A percentile compares a stretch with the other conserved stretches of the same genome.
These are phyloP conservation scores for Phytopythium ostracodes DNA, from an alignment of 352 stramenopile species.

Conservation along the genomic window DNA sequence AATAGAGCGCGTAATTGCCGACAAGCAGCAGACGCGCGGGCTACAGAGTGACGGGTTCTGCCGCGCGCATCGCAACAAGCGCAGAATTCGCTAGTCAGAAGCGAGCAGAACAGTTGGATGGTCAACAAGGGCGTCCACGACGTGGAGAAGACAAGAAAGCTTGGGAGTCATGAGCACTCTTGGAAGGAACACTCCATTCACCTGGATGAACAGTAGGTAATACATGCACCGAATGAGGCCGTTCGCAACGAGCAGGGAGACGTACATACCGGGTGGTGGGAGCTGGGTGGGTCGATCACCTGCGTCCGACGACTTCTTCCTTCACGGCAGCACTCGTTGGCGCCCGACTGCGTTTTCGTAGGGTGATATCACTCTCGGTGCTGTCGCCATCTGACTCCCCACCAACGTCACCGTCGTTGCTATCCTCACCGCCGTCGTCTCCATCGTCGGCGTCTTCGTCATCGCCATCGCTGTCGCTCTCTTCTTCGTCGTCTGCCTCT, in stretches of 20 bases:
- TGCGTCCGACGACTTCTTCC: not conserved
- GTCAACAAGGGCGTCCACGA: not conserved
- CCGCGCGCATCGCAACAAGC: constrained; percentile 37
- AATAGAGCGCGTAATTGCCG: not conserved
- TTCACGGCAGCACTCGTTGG: too few relatives aligned
- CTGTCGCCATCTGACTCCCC: not conserved
- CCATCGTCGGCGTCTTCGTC: too few relatives aligned
- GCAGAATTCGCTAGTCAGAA: constrained; percentile 7
- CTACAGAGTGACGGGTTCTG: constrained; percentile 9
- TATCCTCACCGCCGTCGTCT: too few relatives aligned
- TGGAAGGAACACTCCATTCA: too few relatives aligned
- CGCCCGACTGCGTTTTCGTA: not conserved
- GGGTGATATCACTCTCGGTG: not conserved
- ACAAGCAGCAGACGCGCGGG: not conserved
- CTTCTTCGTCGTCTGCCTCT: not conserved
- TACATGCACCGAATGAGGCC: not conserved
- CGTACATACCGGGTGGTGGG: not conserved
- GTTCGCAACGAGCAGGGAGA: not conserved
- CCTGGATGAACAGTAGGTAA: not conserved
- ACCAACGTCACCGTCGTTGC: not conserved
- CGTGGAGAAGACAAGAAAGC: not conserved
- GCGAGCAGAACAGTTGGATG: too few relatives aligned
- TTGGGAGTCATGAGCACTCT: not conserved
- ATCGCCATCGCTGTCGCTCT: too few relatives aligned
- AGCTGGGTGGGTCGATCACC: not conserved